Base-by-base conservation (phyloP, 2,329 filamentous ascomycete species). In the Colletotrichum sp. region DNA sequence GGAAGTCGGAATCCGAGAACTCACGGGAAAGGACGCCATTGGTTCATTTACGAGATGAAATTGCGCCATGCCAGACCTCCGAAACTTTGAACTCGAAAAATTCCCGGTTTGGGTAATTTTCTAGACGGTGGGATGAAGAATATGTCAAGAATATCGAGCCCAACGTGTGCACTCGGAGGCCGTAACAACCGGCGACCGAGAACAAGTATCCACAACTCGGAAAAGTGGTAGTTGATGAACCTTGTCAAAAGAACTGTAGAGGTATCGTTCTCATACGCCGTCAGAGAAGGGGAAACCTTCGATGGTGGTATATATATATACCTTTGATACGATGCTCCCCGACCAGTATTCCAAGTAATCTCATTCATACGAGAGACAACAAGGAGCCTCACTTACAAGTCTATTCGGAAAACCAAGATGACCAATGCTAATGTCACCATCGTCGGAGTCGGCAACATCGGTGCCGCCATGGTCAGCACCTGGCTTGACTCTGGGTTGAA, bases 381-480 rank as follows among this genome's bases (percentile, higher is more conserved):
- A 8, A 15, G 8, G 9, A 59, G 3, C 9, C 15, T 28, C 28
- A 62, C 28, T n/a, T 34, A 13, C 28, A 32, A 62, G 16, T 6
- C 15, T 2, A 32, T n/a, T 3, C 6, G 18, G 6, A 16, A 4
- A 18, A n/a, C 5, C 26, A 52, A n/a, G 13, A 30, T 66, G 36
- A 9, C 7, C 9, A 66, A 30, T 2, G 30, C 39, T 4, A 9
- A 60, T 57, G 34, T 71, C 24, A 65, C 72, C 21, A 62, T 75
- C 24, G 16, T 75, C 3, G 72, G 72, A 34, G 24, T 75, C 67
- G 72, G 72, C 67, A 75, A 75, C 13, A 75, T 75, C 28, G 72
- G 72, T 3, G 30, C 72, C 16, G 72, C 72, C 34, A 39, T 70
- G 44, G 66, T 65, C 8, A 28, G 44, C n/a, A 21, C 67, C 18